These are phyloP conservation scores for Fusarium liriodendri DNA, from an alignment of 2,329 filamentous ascomycete genomes.

Conservation along the genomic window DNA sequence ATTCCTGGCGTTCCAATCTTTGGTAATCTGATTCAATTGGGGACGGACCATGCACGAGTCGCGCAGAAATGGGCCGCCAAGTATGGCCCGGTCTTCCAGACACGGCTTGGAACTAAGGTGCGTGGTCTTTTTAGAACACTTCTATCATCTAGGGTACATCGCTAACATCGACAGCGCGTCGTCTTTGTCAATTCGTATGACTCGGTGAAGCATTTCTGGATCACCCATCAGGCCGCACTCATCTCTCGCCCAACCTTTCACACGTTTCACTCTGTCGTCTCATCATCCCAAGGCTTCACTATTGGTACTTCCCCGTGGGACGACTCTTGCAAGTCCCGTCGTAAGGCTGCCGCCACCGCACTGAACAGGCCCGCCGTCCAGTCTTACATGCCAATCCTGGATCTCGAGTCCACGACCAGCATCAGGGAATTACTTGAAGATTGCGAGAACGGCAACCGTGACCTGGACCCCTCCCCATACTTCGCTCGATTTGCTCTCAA, in stretches of 20 bases:
- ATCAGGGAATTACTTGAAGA: conserved; percentile 79
- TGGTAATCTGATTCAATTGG: conserved; percentile 71
- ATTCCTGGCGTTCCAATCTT: conserved; percentile 72
- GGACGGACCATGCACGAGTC: conserved; percentile 65
- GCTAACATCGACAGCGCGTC: conserved; percentile 61
- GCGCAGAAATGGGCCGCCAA: conserved; percentile 68
- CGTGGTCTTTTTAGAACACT: background rate
- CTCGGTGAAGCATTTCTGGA: conserved; percentile 79
- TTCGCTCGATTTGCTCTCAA: conserved; percentile 83
- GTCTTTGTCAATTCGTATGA: conserved; percentile 85
- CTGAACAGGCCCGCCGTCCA: conserved; percentile 81
- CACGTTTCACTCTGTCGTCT: conserved; percentile 85
- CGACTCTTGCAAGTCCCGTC: conserved; percentile 79
- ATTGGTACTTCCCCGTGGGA: conserved; percentile 89
- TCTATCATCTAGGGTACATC: too few relatives aligned
- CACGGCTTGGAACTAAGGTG: conserved; percentile 75
- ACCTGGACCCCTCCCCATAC: conserved; percentile 78
- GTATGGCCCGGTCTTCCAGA: conserved; percentile 74
- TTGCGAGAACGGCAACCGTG: conserved; percentile 68
- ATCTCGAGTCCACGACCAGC: conserved; percentile 78
- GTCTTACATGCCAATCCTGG: conserved; percentile 85
- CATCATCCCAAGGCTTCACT: conserved; percentile 81
- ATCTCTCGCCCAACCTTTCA: conserved; percentile 83
- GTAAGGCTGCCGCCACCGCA: conserved; percentile 83
- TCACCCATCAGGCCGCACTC: conserved; percentile 80